Evolutionary conservation across 2,329 filamentous ascomycete species (phyloP).

Genomic region (Penicillium palitans): DNA sequence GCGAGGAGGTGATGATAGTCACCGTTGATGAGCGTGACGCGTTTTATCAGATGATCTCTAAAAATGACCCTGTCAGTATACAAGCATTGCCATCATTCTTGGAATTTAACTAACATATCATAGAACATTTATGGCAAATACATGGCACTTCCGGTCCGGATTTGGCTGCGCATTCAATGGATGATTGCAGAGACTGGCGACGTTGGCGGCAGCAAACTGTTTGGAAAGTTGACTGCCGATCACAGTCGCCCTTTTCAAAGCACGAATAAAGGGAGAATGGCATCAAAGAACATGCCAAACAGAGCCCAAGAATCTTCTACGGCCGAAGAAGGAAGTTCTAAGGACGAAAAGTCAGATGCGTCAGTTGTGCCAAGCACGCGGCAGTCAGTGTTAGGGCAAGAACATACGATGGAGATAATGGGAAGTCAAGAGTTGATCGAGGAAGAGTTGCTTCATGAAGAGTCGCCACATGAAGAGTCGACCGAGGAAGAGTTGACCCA

Average conservation of each 20-base stretch:
- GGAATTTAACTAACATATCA: background rate
- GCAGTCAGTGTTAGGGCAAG: background rate
- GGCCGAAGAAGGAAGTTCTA: background rate
- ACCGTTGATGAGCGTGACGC: background rate
- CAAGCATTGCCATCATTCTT: background rate
- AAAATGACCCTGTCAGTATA: background rate
- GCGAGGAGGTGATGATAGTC: background rate
- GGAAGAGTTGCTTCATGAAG: background rate
- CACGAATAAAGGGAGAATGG: constrained; percentile 5
- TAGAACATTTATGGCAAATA: constrained; percentile 5
- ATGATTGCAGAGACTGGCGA: background rate
- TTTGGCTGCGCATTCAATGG: constrained; percentile 6
- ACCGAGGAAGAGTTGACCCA: background rate
- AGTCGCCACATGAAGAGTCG: background rate
- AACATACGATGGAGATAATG: background rate
- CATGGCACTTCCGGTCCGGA: constrained; percentile 1
- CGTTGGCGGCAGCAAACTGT: background rate
- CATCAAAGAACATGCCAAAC: background rate
- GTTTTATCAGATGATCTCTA: background rate
- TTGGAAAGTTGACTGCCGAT: background rate
- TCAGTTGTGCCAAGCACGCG: background rate
- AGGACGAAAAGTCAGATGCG: background rate
- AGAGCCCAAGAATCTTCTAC: background rate
- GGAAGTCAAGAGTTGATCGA: background rate
- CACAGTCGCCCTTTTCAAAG: background rate